Conservation (phyloP, 495 filamentous ascomycete species). For the Podospora appendiculata region DNA sequence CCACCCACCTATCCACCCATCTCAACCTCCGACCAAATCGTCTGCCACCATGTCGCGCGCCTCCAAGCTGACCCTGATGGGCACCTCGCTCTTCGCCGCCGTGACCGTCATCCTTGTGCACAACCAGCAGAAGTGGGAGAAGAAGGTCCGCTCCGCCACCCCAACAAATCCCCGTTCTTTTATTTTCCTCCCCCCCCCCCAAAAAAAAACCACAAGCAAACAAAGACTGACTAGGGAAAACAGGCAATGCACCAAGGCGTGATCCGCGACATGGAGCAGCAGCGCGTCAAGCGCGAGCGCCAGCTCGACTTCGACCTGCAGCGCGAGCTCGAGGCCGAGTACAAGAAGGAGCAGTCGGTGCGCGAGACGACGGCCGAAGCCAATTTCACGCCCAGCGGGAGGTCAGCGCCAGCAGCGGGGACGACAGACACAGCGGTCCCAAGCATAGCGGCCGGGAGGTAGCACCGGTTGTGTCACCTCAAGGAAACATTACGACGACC, state of each 20-base stretch:
- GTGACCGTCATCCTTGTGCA: slow-evolving; percentile 83
- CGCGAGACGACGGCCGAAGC: slow-evolving; percentile 26
- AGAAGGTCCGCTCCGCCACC: slow-evolving; percentile 53
- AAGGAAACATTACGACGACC: too few species aligned
- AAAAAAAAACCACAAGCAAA: background rate
- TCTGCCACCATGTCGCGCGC: slow-evolving; percentile 67
- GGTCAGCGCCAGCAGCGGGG: background rate
- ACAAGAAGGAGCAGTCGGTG: slow-evolving; percentile 71
- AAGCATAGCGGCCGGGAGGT: slow-evolving; percentile 3
- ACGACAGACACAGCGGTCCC: background rate
- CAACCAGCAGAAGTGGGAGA: slow-evolving; percentile 76
- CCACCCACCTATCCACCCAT: too few species aligned
- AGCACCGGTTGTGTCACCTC: background rate
- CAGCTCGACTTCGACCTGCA: slow-evolving; percentile 94
- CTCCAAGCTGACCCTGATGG: slow-evolving; percentile 75
- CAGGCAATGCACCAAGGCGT: slow-evolving; percentile 97
- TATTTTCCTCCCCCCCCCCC: background rate
- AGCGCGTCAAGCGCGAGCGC: slow-evolving; percentile 77
- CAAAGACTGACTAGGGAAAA: background rate
- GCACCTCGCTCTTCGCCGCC: slow-evolving; percentile 66
- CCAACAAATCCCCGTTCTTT: background rate
- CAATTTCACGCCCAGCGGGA: background rate
- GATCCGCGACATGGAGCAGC: slow-evolving; percentile 89
- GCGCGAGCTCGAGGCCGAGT: slow-evolving; percentile 75
- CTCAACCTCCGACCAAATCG: background rate